These are phyloP conservation scores for Termitomyces sp. DNA, from an alignment of 768 basidiomycete species.

Conservation along the genomic window DNA sequence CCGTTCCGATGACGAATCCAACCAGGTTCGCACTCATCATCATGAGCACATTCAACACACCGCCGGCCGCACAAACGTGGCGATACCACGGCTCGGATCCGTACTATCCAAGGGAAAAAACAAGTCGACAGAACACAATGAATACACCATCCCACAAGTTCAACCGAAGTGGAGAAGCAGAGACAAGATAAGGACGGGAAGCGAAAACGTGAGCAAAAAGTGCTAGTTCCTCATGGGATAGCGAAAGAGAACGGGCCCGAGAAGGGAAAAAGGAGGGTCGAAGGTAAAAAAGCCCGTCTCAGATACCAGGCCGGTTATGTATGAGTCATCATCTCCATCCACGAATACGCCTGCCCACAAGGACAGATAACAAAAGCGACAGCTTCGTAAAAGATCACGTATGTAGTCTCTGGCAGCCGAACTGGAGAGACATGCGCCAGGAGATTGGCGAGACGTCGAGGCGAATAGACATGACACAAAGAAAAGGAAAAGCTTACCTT, in stretches of 20 bases:
- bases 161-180: neutral
- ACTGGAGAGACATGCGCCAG: neutral
- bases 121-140: neutral
- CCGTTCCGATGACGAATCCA: constrained; percentile 88
- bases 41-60: constrained; percentile 75
- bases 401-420: neutral
- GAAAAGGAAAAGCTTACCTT: constrained; percentile 38
- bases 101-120: constrained; percentile 41
- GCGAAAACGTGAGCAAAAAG: neutral
- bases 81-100: constrained; percentile 73
- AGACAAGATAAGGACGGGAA: neutral
- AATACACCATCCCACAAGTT: neutral
- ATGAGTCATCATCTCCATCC: neutral
- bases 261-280: neutral
- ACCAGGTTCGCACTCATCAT: constrained; percentile 94
- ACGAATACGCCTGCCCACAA: neutral
- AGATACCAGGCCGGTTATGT: neutral
- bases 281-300: neutral
- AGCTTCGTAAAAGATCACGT: neutral
- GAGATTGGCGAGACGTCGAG: neutral
- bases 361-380: neutral
- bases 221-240: neutral
- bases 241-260: neutral
- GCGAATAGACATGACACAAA: neutral
- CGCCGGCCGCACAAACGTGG: constrained; percentile 79